A percentile compares a stretch with the other conserved stretches of the same genome.
Conservation (phyloP, 106 monocot species). For the Alisma plantagoaquatica region DNA sequence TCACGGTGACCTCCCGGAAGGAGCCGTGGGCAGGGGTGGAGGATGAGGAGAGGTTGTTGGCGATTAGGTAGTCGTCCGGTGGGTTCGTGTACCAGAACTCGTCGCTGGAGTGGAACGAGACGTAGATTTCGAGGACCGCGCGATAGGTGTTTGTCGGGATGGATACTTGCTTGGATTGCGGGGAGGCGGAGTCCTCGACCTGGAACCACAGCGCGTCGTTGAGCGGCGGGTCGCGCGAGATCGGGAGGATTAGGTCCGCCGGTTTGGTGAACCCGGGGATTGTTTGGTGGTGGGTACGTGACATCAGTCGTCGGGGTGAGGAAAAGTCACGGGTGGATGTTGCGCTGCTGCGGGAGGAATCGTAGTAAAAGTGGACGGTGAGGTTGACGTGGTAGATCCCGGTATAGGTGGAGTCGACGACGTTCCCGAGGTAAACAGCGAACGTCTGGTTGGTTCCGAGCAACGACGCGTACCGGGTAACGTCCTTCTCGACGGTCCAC, state of each 20-base stretch:
- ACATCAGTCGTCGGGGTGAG: neutral
- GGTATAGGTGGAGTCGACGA: conserved; percentile 53
- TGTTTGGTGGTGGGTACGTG: no score
- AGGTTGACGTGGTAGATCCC: conserved; percentile 70
- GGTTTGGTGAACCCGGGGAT: conserved; percentile 27
- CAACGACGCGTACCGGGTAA: conserved; percentile 46
- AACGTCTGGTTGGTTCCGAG: conserved; percentile 21
- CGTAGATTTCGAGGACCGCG: conserved; percentile 73
- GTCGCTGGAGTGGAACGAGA: conserved; percentile 65
- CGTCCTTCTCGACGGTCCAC: conserved; percentile 55
- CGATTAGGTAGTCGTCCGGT: conserved; percentile 46
- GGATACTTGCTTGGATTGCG: conserved; percentile 28
- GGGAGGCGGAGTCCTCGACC: conserved; percentile 44
- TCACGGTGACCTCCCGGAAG: conserved; percentile 62
- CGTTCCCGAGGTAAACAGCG: conserved; percentile 58
- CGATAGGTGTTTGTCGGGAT: conserved; percentile 69
- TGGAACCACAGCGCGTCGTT: conserved; percentile 77
- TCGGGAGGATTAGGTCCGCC: conserved; percentile 69
- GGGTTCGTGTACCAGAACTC: conserved; percentile 92
- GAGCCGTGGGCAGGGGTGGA: conserved; percentile 47
- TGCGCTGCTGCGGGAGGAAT: no score
- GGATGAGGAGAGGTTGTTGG: conserved; percentile 40
- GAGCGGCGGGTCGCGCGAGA: conserved; percentile 56
- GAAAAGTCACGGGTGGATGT: no score
- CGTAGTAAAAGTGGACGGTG: conserved; percentile 43